Evolutionary conservation across 805 yeast species (phyloP).

Genomic region (Ascoidea asiatica): DNA sequence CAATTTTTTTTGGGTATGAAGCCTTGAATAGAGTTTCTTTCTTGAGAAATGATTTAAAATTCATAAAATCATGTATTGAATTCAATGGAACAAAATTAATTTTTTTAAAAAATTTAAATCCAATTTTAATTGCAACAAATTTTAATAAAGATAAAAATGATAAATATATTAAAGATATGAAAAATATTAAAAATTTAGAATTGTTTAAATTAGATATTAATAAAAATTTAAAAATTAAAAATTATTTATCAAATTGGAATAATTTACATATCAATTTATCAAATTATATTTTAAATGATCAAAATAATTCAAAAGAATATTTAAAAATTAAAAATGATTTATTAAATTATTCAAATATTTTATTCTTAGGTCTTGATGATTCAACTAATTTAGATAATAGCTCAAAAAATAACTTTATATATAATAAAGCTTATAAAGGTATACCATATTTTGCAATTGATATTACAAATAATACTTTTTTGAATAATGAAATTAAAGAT

Average conservation of each 20-base stretch:
- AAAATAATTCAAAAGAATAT: no score
- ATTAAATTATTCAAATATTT: conserved; percentile 11
- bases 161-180: background rate
- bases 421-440: conserved; percentile 40
- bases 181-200: conserved; percentile 6
- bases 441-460: conserved; percentile 56
- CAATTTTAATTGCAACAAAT: conserved; percentile 11
- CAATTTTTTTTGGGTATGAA: conserved; percentile 34
- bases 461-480: conserved; percentile 20
- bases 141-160: conserved; percentile 13
- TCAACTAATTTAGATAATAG: conserved; percentile 9
- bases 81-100: conserved; percentile 31
- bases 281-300: no score
- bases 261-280: conserved; percentile 8
- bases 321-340: no score
- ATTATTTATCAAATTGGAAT: conserved; percentile 13
- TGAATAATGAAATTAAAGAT: conserved; percentile 11
- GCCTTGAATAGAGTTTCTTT: conserved; percentile 44
- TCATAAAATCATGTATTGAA: conserved; percentile 26
- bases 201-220: conserved; percentile 10
- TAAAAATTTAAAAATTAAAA: conserved; percentile 9
- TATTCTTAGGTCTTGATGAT: conserved; percentile 30
- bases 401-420: conserved; percentile 22
- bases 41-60: conserved; percentile 34
- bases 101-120: conserved; percentile 20